phyloP scores from a whole-genome alignment of 805 yeast species.

The Yarrowia alimentaria region DNA sequence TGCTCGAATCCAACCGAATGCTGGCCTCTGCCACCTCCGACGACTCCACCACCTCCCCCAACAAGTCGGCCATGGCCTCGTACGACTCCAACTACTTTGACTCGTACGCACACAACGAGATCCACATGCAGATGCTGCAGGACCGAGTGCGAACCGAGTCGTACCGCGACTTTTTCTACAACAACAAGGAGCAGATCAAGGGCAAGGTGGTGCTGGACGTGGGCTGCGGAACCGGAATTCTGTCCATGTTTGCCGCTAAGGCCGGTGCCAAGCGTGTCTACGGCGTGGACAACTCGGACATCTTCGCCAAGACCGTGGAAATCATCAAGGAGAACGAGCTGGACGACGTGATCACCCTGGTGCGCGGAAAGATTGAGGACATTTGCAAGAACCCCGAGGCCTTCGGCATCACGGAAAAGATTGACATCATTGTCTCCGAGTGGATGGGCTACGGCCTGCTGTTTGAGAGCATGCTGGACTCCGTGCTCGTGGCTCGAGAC shows the following conservation, averaged over 20 bases:
- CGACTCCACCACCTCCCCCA: slow-evolving; percentile 1
- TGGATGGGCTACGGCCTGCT: slow-evolving; percentile 99
- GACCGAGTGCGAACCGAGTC: slow-evolving; percentile 90
- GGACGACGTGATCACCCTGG: slow-evolving; percentile 76
- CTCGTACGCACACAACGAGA: slow-evolving; percentile 94
- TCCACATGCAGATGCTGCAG: slow-evolving; percentile 98
- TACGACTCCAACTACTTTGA: slow-evolving; percentile 85
- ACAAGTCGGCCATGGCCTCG: slow-evolving; percentile 34
- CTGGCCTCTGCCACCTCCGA: slow-evolving; percentile 10
- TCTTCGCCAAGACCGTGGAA: slow-evolving; percentile 92
- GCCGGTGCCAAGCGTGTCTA: slow-evolving; percentile 98
- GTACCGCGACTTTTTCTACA: slow-evolving; percentile 87
- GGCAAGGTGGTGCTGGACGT: slow-evolving; percentile 94
- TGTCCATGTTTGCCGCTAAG: slow-evolving; percentile 95
- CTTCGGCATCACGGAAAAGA: slow-evolving; percentile 56
- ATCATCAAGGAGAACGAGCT: slow-evolving; percentile 82
- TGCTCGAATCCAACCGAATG: slow-evolving; percentile 9
- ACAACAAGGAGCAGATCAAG: slow-evolving; percentile 83
- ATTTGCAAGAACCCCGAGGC: slow-evolving; percentile 62
- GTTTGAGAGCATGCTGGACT: slow-evolving; percentile 96
- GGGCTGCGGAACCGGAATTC: slow-evolving; percentile 98
- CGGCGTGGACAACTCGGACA: slow-evolving; percentile 95
- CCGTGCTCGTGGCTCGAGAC: slow-evolving; percentile 92
- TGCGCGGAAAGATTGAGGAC: slow-evolving; percentile 94
- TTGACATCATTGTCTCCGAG: slow-evolving; percentile 92